phyloP scores from a whole-genome alignment of 163 green algal species.

The Prototheca wickerhamii region DNA sequence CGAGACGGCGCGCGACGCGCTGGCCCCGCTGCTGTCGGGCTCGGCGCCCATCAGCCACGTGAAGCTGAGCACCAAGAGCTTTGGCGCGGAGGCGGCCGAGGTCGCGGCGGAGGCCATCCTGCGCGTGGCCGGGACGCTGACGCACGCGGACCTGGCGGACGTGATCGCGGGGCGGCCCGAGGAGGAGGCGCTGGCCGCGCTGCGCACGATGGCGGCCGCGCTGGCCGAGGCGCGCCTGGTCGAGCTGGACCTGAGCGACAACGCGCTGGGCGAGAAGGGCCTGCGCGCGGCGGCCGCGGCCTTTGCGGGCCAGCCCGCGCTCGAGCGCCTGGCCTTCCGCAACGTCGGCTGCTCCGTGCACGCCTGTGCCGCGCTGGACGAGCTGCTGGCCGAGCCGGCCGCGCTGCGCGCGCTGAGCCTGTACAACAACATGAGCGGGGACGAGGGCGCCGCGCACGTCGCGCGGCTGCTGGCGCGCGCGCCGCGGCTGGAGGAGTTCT shows the following conservation, averaged over 20 bases:
- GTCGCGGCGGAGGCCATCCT: conserved; percentile 68
- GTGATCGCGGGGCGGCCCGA: conserved; percentile 89
- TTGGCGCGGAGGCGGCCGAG: conserved; percentile 69
- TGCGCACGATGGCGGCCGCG: conserved; percentile 62
- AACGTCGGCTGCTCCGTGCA: conserved; percentile 89
- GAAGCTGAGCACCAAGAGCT: conserved; percentile 85
- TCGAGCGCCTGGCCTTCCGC: conserved; percentile 77
- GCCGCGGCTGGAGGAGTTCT: conserved; percentile 63
- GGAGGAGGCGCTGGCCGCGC: conserved; percentile 72
- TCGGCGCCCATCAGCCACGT: conserved; percentile 50
- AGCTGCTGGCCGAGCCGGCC: conserved; percentile 53
- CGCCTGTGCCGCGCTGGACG: conserved; percentile 71
- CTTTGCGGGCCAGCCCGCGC: conserved; percentile 39
- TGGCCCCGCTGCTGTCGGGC: conserved; percentile 59
- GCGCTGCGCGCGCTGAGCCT: conserved; percentile 32
- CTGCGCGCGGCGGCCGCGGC: conserved; percentile 68
- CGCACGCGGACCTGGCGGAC: conserved; percentile 83
- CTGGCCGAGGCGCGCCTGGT: conserved; percentile 42
- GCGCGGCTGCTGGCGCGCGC: conserved; percentile 34
- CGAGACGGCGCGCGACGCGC: conserved; percentile 52
- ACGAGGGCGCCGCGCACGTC: conserved; percentile 64
- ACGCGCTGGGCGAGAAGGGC: conserved; percentile 94
- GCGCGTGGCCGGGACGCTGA: conserved; percentile 47
- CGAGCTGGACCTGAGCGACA: conserved; percentile 81
- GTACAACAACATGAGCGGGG: conserved; percentile 96